Evolutionary conservation across 2,329 filamentous ascomycete species (phyloP).

Genomic region (Westerdykella aurantiaca): DNA sequence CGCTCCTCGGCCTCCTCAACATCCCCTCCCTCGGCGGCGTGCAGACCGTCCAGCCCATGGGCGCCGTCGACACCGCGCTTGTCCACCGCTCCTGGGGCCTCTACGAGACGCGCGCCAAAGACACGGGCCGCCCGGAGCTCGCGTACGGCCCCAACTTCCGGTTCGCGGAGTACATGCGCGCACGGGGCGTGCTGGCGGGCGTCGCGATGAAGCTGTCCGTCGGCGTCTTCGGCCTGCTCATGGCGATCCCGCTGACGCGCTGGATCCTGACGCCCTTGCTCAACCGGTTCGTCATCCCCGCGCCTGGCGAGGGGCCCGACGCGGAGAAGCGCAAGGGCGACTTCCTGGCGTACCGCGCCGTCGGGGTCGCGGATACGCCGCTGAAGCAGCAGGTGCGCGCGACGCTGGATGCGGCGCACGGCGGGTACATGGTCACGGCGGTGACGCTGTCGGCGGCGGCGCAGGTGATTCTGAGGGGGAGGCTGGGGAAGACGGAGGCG

Average conservation of each 20-base stretch:
- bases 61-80: conserved; percentile 50
- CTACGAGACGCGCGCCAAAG: conserved; percentile 30
- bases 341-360: conserved; percentile 57
- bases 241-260: conserved; percentile 51
- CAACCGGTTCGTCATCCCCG: conserved; percentile 24
- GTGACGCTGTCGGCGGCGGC: conserved; percentile 60
- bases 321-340: conserved; percentile 53
- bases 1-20: conserved; percentile 47
- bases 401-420: conserved; percentile 53
- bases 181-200: conserved; percentile 46
- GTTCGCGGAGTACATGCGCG: conserved; percentile 53
- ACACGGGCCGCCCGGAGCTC: conserved; percentile 38
- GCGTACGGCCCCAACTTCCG: conserved; percentile 53
- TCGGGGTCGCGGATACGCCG: conserved; percentile 52
- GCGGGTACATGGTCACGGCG: conserved; percentile 63
- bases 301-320: conserved; percentile 30
- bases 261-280: conserved; percentile 32
- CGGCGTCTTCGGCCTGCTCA: conserved; percentile 39
- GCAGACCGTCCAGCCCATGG: conserved; percentile 51
- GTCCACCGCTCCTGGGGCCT: conserved; percentile 57
- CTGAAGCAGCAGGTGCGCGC: conserved; percentile 50
- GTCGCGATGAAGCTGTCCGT: conserved; percentile 47
- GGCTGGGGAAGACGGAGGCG: conserved; percentile 42
- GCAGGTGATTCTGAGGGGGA: conserved; percentile 58
- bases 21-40: conserved; percentile 56